These are phyloP conservation scores for Trametes gibbosa DNA, from an alignment of 768 basidiomycete species.

Conservation along the genomic window DNA sequence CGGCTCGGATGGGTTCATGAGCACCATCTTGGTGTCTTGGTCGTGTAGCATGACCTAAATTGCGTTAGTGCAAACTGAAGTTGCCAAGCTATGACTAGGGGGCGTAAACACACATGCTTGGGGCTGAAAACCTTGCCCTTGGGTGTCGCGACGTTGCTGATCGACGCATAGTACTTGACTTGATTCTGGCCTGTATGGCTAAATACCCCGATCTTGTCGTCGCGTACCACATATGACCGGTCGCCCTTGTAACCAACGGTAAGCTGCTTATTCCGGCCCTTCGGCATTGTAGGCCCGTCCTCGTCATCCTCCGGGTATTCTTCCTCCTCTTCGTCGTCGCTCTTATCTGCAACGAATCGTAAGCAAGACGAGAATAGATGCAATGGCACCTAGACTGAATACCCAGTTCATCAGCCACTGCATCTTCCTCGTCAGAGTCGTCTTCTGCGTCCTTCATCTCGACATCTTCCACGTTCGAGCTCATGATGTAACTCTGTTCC, in stretches of 20 bases:
- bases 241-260: constrained; percentile 96
- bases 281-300: constrained; percentile 36
- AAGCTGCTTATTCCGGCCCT: constrained; percentile 80
- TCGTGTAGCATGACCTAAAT: constrained; percentile 91
- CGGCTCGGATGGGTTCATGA: constrained; percentile 80
- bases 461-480: constrained; percentile 75
- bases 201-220: constrained; percentile 90
- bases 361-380: neutral
- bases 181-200: constrained; percentile 64
- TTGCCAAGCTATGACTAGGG: neutral
- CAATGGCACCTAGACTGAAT: neutral
- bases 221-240: constrained; percentile 89
- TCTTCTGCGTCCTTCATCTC: constrained; percentile 83
- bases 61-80: neutral
- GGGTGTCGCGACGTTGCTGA: constrained; percentile 75
- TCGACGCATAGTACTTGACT: constrained; percentile 84
- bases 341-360: constrained; percentile 15
- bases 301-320: constrained; percentile 46
- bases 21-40: constrained; percentile 92
- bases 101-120: constrained; percentile 58
- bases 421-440: constrained; percentile 74
- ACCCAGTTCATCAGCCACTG: constrained; percentile 69
- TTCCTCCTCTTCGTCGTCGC: constrained; percentile 31
- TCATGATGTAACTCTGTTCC: constrained; percentile 84
- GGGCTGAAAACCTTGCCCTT: constrained; percentile 86